A percentile compares a stretch with the other conserved stretches of the same genome.
These are phyloP conservation scores for Boletus mariae DNA, from an alignment of 1,284 basidiomycete genomes.

Conservation along the genomic window DNA sequence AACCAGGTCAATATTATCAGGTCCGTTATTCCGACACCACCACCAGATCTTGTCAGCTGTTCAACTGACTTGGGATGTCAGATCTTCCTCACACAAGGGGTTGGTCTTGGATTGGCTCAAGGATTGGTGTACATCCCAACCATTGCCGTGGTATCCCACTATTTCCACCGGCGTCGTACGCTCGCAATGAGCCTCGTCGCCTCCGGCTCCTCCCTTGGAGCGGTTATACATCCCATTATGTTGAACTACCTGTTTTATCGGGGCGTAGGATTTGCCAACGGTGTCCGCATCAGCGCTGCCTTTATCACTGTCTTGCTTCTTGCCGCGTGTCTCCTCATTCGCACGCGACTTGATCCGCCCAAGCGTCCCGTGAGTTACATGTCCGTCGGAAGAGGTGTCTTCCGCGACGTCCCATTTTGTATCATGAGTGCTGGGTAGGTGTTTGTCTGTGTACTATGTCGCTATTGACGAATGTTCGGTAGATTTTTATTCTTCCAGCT, in stretches of 20 bases:
- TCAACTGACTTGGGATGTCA: conserved; percentile 7
- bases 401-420: conserved; percentile 23
- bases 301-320: conserved; percentile 28
- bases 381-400: conserved; percentile 14
- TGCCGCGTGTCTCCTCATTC: conserved; percentile 26
- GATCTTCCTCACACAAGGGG: conserved; percentile 36
- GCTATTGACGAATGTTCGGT: neutral
- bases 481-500: conserved; percentile 18
- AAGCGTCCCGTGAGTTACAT: conserved; percentile 17
- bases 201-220: conserved; percentile 34
- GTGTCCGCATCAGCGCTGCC: conserved; percentile 32
- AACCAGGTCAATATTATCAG: conserved; percentile 28
- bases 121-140: conserved; percentile 32
- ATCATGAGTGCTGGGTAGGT: conserved; percentile 22
- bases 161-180: conserved; percentile 32
- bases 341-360: conserved; percentile 29
- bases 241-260: conserved; percentile 37
- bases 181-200: conserved; percentile 34
- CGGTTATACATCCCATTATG: conserved; percentile 37
- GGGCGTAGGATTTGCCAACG: conserved; percentile 25
- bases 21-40: conserved; percentile 6
- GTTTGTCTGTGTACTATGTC: neutral
- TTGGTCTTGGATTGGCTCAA: conserved; percentile 31
- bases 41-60: neutral
- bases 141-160: conserved; percentile 33